These are phyloP conservation scores for Ogataea methylovora DNA, from an alignment of 805 yeast genomes.

Conservation along the genomic window DNA sequence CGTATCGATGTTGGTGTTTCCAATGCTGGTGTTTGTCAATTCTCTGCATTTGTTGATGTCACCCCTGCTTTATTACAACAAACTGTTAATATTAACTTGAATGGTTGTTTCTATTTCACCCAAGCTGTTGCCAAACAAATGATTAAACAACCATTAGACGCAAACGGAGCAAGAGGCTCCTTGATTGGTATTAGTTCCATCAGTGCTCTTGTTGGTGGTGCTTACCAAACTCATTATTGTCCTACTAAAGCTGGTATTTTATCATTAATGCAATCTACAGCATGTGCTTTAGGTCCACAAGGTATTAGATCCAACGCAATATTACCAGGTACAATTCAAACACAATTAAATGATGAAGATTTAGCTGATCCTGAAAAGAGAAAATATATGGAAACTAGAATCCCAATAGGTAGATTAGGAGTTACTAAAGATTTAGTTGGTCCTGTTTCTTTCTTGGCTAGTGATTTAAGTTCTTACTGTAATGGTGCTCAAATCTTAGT, in stretches of 20 bases:
- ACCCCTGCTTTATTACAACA: conserved; percentile 27
- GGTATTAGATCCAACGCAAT: conserved; percentile 38
- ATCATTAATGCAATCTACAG: conserved; percentile 35
- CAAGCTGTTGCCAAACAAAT: conserved; percentile 41
- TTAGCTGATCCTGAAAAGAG: conserved; percentile 28
- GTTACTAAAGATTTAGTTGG: conserved; percentile 31
- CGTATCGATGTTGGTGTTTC: conserved; percentile 34
- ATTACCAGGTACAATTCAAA: conserved; percentile 37
- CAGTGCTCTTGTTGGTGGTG: conserved; percentile 40
- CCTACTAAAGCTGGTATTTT: conserved; percentile 41
- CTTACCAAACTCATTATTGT: conserved; percentile 36
- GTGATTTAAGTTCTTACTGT: conserved; percentile 28
- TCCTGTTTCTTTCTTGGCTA: conserved; percentile 33
- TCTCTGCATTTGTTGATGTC: conserved; percentile 33
- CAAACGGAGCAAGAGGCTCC: conserved; percentile 35
- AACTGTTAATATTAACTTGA: conserved; percentile 32
- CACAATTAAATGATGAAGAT: conserved; percentile 36
- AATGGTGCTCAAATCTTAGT: conserved; percentile 36
- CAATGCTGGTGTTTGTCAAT: conserved; percentile 40
- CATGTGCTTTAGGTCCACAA: conserved; percentile 34
- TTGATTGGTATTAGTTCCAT: conserved; percentile 37
- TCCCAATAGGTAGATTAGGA: conserved; percentile 33
- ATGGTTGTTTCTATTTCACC: conserved; percentile 37
- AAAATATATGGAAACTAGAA: conserved; percentile 30
- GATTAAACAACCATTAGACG: conserved; percentile 23